phyloP scores from a whole-genome alignment of 2,329 filamentous ascomycete species.

The Periconia sp. region DNA sequence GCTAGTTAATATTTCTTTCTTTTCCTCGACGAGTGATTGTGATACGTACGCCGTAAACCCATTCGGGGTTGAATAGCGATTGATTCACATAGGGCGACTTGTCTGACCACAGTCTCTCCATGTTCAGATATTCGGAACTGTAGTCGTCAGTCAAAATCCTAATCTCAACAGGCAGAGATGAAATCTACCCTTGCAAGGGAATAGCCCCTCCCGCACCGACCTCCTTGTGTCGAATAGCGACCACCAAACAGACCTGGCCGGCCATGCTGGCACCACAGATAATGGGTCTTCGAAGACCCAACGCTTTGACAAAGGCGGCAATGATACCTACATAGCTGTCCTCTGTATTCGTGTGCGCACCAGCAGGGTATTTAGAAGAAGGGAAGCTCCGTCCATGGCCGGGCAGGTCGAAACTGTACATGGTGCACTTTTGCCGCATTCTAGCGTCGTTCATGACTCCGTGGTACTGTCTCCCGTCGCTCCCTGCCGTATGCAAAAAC shows the following conservation, averaged over 20 bases:
- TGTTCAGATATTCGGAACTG: constrained; percentile 45
- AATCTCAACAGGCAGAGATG: neutral
- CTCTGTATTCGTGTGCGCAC: constrained; percentile 53
- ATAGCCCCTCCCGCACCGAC: constrained; percentile 51
- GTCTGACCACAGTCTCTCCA: constrained; percentile 50
- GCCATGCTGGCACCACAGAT: constrained; percentile 56
- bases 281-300: constrained; percentile 50
- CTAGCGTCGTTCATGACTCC: constrained; percentile 54
- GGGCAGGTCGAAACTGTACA: constrained; percentile 55
- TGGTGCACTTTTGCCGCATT: constrained; percentile 52
- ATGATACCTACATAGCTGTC: constrained; percentile 52
- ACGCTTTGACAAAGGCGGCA: constrained; percentile 47
- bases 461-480: constrained; percentile 54
- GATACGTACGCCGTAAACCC: constrained; percentile 48
- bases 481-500: constrained; percentile 51
- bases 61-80: constrained; percentile 51
- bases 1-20: constrained; percentile 4
- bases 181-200: constrained; percentile 47
- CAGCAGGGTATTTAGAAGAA: constrained; percentile 43
- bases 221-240: constrained; percentile 50
- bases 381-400: constrained; percentile 54
- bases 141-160: constrained; percentile 19
- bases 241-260: constrained; percentile 52
- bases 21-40: neutral
- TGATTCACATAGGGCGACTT: constrained; percentile 52